Evolutionary conservation across 208 protist species (phyloP).

Genomic region (Trypanosoma avium): DNA sequence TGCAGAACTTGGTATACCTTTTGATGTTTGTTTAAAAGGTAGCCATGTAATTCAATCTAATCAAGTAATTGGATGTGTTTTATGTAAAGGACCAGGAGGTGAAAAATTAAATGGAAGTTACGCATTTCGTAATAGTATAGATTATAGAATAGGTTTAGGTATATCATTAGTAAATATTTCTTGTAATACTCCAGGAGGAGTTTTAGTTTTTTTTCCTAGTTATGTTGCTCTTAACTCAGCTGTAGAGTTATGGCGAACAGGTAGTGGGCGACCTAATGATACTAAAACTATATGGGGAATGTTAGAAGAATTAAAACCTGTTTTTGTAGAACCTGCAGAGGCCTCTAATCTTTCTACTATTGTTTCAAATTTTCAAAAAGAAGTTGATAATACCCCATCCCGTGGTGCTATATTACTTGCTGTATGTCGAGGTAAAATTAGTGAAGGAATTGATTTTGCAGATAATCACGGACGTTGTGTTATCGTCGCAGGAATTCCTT

Average conservation of each 20-base stretch:
- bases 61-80: constrained; percentile 66
- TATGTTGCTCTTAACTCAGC: constrained; percentile 79
- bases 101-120: constrained; percentile 86
- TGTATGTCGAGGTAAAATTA: constrained; percentile 97
- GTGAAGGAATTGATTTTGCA: constrained; percentile 97
- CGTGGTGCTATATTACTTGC: constrained; percentile 94
- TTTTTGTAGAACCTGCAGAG: constrained; percentile 85
- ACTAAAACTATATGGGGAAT: constrained; percentile 75
- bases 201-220: constrained; percentile 98
- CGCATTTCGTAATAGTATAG: constrained; percentile 63
- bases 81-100: constrained; percentile 67
- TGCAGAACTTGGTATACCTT: constrained; percentile 86
- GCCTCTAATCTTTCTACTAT: constrained; percentile 52
- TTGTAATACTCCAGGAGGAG: constrained; percentile 91
- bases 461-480: constrained; percentile 95
- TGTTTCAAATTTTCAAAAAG: constrained; percentile 68
- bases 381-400: constrained; percentile 45
- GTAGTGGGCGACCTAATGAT: constrained; percentile 33
- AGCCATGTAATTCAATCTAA: constrained; percentile 89
- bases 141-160: constrained; percentile 82
- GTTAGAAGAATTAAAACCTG: constrained; percentile 70
- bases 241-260: constrained; percentile 73
- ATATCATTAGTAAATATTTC: constrained; percentile 86
- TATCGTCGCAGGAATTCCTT: constrained; percentile 94
- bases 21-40: constrained; percentile 83